Percentiles rank a stretch among this genome's conserved stretches.
phyloP scores from a whole-genome alignment of 2,329 filamentous ascomycete species.

The Ophiognomonia clavigignenti-juglandacearum region DNA sequence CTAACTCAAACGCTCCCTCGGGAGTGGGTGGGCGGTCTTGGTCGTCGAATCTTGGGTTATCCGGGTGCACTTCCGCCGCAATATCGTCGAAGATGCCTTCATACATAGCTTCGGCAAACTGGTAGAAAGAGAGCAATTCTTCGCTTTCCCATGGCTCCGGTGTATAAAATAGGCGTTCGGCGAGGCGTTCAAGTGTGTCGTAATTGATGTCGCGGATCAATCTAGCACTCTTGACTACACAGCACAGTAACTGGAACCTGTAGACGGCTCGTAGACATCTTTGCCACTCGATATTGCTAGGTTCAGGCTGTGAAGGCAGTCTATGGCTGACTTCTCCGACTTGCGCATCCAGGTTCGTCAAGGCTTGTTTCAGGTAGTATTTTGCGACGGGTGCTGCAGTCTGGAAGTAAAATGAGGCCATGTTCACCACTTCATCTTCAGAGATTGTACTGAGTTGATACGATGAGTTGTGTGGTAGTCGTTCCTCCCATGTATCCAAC shows the following conservation, averaged over 20 bases:
- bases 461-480: background rate
- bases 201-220: background rate
- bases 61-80: background rate
- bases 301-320: background rate
- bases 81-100: background rate
- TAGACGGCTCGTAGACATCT: conserved; percentile 7
- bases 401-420: background rate
- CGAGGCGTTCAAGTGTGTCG: background rate
- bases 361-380: background rate
- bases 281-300: background rate
- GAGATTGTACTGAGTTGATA: background rate
- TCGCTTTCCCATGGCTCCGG: conserved; percentile 15
- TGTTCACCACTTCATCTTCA: background rate
- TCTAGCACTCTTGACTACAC: background rate
- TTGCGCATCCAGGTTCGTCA: background rate
- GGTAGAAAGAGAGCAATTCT: conserved; percentile 7
- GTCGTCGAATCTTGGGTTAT: conserved; percentile 6
- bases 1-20: conserved; percentile 3
- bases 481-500: background rate
- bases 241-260: conserved; percentile 10
- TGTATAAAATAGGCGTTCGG: conserved; percentile 1
- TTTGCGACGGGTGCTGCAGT: background rate
- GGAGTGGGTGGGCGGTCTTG: conserved; percentile 2
- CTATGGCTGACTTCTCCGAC: background rate
- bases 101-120: conserved; percentile 2